Percentiles rank a stretch among this genome's conserved stretches.
Conservation (phyloP, 2,329 filamentous ascomycete genomes). For the Cladosporium colombiae region DNA sequence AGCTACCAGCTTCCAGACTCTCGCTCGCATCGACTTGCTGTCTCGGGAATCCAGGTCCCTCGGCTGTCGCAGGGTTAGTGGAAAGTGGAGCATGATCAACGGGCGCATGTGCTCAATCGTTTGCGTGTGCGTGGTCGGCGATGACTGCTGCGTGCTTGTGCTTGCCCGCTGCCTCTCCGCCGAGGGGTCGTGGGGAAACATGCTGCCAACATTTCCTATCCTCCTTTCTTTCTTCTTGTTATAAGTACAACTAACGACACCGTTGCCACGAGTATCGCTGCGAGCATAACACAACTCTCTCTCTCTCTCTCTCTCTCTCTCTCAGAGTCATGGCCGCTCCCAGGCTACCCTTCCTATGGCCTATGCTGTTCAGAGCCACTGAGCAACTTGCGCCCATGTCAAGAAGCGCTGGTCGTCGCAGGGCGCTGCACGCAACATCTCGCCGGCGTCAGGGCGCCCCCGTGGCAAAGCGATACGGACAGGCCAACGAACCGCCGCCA, state of each 20-base stretch:
- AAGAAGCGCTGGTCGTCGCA: constrained; percentile 29
- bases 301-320: not conserved
- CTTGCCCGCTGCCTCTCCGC: not conserved
- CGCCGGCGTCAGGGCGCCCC: constrained; percentile 34
- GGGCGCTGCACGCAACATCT: constrained; percentile 37
- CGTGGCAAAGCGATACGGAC: constrained; percentile 46
- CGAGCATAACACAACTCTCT: not conserved
- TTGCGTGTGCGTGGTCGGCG: not conserved
- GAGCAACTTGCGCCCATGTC: constrained; percentile 26
- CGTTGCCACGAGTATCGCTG: not conserved
- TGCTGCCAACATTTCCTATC: not conserved
- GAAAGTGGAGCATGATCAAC: not conserved
- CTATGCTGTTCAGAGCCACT: constrained; percentile 44
- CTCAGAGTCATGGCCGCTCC: constrained; percentile 40
- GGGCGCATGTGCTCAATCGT: not conserved
- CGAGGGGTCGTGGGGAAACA: constrained; percentile 8
- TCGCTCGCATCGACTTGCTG: not conserved
- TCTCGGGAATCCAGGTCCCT: not conserved
- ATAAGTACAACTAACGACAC: not conserved
- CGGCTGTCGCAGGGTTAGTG: constrained; percentile 13
- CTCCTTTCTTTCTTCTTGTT: not conserved
- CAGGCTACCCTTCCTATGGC: constrained; percentile 50
- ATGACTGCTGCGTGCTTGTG: not conserved
- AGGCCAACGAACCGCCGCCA: constrained; percentile 48
- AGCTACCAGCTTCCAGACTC: not conserved